Evolutionary conservation across 495 filamentous ascomycete genomes (phyloP).

Genomic region (Penicillium samsonianum): DNA sequence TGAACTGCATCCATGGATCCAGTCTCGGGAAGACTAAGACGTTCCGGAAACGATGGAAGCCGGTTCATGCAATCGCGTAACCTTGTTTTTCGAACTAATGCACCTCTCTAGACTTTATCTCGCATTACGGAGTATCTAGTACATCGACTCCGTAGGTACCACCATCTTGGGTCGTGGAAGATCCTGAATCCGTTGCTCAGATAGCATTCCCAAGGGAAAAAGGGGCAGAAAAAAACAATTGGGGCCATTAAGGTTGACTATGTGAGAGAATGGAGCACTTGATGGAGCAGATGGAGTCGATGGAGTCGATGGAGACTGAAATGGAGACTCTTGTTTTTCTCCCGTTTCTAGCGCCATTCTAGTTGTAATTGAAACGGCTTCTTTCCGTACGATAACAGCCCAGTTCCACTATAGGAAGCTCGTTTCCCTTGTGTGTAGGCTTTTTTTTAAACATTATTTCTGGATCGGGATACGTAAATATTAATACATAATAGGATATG

Average conservation of each 20-base stretch:
- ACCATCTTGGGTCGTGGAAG: constrained; percentile 17
- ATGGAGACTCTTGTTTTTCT: constrained; percentile 13
- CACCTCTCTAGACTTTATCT: constrained; percentile 35
- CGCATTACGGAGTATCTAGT: background rate
- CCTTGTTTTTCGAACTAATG: constrained; percentile 35
- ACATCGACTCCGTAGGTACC: constrained; percentile 8
- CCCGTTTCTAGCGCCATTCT: constrained; percentile 36
- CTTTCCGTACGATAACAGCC: constrained; percentile 20
- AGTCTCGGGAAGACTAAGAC: constrained; percentile 5
- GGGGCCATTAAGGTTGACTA: constrained; percentile 17
- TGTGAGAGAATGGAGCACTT: constrained; percentile 3
- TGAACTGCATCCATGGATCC: background rate
- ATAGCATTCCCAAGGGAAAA: constrained; percentile 17
- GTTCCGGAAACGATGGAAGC: constrained; percentile 15
- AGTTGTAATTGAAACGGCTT: constrained; percentile 31
- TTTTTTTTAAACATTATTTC: background rate
- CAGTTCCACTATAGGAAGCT: constrained; percentile 30
- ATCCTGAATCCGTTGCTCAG: constrained; percentile 7
- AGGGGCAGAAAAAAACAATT: constrained; percentile 7
- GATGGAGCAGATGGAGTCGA: background rate
- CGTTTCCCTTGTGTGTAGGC: no score
- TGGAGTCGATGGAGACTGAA: background rate
- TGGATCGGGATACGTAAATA: background rate
- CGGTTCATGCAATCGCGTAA: constrained; percentile 36
- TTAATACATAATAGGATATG: background rate